Base-by-base conservation (phyloP, 2,329 filamentous ascomycete species). In the Lachnellula cervina region DNA sequence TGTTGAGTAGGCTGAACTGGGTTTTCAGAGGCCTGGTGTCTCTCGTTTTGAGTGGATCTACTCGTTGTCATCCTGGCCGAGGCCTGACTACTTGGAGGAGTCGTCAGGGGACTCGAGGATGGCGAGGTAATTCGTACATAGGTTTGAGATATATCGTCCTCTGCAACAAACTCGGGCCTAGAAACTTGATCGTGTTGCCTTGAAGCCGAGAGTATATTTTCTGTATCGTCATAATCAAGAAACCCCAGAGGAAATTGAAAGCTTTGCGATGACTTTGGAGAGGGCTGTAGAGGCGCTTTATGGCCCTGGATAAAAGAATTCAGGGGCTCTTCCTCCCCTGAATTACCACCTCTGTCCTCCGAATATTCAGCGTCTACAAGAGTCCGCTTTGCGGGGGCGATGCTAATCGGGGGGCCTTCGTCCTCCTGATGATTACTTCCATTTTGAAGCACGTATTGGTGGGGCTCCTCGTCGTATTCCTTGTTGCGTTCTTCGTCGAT, bases 101-200 rank as follows among this genome's bases (percentile, higher is more conserved):
- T 67, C 34, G 67, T 55, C 40, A 67, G 60, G 14, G 66, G 65
- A 40, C 66, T 70, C 16, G 61, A 66, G 13, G 63, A 65, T 4
- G 69, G 64, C 4, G 71, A 70, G 16, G 68, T 71, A 37, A 71
- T 60, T 38, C 68, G 68, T n/a, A 74, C 67, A 64, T 74, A 71
- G 58, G 69, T 71, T 40, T 57, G 69, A 2, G 72, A 73, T 59
- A 73, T 70, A 23, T 72, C 72, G 37, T 75, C 73, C 11, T 64
- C 60, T 14, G 45, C 40, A 48, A 45, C 19, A 52, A 14, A 32
- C 19, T 11, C 25, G 32, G 51, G n/a, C 19, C 19, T 3, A 17
- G 6, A 34, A 34, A 44, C 34, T 23, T 50, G 38, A 47, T 43
- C 23, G 11, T 49, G 14, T 34, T 14, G 21, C 44, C 9, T 14